Conservation (phyloP, 164 flowering plant genomes). For the Tinospora cordifolia region DNA sequence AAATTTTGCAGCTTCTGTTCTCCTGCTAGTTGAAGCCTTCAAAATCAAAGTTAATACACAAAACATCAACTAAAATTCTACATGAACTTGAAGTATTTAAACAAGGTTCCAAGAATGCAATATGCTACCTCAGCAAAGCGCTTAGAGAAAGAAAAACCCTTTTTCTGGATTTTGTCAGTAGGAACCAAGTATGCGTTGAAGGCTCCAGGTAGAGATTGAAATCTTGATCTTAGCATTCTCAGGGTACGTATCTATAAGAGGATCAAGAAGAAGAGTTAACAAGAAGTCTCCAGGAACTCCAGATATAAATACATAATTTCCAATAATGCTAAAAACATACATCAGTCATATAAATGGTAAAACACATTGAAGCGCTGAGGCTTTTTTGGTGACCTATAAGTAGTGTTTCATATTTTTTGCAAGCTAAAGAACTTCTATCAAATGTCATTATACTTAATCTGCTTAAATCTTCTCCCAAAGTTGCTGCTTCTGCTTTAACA, state of each 20-base stretch:
- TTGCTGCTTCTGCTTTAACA: neutral
- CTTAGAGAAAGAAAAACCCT: constrained; percentile 69
- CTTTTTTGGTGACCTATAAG: neutral
- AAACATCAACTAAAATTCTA: neutral
- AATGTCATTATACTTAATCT: neutral
- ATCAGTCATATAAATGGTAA: neutral
- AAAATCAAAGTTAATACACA: constrained; percentile 5
- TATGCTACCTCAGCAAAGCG: constrained; percentile 64
- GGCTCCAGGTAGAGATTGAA: constrained; percentile 96
- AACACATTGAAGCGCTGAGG: neutral
- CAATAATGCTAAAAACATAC: neutral
- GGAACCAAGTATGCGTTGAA: constrained; percentile 82
- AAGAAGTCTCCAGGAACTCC: neutral
- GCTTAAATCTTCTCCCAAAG: neutral
- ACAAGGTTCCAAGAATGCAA: constrained; percentile 1
- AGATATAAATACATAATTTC: neutral
- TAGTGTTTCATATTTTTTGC: neutral
- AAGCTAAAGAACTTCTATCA: neutral
- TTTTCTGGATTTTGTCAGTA: constrained; percentile 47
- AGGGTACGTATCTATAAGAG: constrained; percentile 73
- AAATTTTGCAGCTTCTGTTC: constrained; percentile 96
- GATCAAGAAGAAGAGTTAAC: neutral
- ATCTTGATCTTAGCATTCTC: constrained; percentile 88
- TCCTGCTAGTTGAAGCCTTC: constrained; percentile 67
- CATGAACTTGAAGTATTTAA: neutral